These are phyloP conservation scores for Trypanosoma congolense DNA, from an alignment of 208 protist genomes.

Conservation along the genomic window DNA sequence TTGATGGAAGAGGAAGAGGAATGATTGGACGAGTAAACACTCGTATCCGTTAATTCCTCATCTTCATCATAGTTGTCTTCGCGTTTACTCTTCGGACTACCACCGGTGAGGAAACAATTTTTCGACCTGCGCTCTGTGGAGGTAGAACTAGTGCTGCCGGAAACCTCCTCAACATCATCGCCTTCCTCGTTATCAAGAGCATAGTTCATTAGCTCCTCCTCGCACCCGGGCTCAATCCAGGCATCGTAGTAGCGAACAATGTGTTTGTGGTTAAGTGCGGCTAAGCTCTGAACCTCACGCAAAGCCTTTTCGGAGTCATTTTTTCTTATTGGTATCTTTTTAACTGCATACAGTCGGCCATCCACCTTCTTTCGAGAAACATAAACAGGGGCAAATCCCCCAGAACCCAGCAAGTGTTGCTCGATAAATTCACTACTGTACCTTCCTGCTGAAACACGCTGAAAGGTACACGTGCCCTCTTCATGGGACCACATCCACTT, in stretches of 20 bases:
- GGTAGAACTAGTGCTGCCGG: neutral
- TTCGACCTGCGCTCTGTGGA: neutral
- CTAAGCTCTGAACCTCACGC: conserved; percentile 77
- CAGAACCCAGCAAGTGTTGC: conserved; percentile 63
- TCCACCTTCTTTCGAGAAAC: conserved; percentile 85
- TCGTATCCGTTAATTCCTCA: neutral
- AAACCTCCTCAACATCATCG: conserved; percentile 6
- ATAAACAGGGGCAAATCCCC: conserved; percentile 81
- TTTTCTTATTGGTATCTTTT: conserved; percentile 74
- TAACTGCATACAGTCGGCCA: conserved; percentile 75
- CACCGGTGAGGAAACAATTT: neutral
- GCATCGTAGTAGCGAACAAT: conserved; percentile 89
- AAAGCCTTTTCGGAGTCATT: conserved; percentile 53
- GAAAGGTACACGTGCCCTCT: conserved; percentile 36
- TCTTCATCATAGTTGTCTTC: conserved; percentile 4
- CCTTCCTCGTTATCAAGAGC: conserved; percentile 27
- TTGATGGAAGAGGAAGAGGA: conserved; percentile 2
- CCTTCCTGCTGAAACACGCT: conserved; percentile 48
- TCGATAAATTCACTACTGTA: conserved; percentile 82
- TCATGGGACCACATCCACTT: conserved; percentile 80
- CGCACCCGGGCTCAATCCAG: conserved; percentile 82
- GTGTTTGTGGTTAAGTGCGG: conserved; percentile 72
- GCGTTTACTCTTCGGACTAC: neutral
- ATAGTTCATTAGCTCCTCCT: conserved; percentile 64
- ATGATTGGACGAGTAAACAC: conserved; percentile 4